These are phyloP conservation scores for Xylaria sp. DNA, from an alignment of 2,329 filamentous ascomycete genomes.

Conservation along the genomic window DNA sequence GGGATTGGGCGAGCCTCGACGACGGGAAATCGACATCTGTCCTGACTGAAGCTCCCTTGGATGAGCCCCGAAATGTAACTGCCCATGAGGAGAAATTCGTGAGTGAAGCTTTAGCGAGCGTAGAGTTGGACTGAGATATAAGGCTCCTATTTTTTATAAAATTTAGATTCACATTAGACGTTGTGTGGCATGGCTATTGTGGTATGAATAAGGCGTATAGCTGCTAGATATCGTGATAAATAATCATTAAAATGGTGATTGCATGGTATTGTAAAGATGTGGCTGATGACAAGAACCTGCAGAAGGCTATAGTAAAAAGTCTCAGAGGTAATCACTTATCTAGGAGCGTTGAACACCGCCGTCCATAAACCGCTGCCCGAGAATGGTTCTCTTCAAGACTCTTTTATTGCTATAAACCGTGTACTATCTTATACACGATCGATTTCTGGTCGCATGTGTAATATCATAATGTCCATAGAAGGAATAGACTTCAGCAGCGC, in stretches of 20 bases:
- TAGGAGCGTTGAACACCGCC: neutral
- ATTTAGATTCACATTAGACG: neutral
- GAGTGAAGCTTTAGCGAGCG: conserved; percentile 32
- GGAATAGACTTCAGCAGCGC: neutral
- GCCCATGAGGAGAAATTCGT: conserved; percentile 23
- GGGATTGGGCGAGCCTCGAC: conserved; percentile 38
- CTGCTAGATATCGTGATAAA: neutral
- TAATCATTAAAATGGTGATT: neutral
- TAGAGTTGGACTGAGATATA: conserved; percentile 34
- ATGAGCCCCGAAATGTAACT: neutral
- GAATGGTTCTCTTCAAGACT: neutral
- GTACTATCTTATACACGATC: neutral
- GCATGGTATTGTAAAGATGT: no score
- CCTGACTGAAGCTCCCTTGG: conserved; percentile 20
- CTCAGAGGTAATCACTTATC: neutral
- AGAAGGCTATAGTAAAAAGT: neutral
- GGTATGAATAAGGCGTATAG: neutral
- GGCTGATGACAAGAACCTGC: neutral
- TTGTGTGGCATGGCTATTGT: conserved; percentile 1
- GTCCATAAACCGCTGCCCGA: neutral
- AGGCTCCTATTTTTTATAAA: neutral
- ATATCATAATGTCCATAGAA: neutral
- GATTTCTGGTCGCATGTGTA: neutral
- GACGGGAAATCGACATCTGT: conserved; percentile 31
- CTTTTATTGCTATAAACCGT: neutral